phyloP scores from a whole-genome alignment of 2,329 filamentous ascomycete genomes.

The Fusarium albosuccineum region DNA sequence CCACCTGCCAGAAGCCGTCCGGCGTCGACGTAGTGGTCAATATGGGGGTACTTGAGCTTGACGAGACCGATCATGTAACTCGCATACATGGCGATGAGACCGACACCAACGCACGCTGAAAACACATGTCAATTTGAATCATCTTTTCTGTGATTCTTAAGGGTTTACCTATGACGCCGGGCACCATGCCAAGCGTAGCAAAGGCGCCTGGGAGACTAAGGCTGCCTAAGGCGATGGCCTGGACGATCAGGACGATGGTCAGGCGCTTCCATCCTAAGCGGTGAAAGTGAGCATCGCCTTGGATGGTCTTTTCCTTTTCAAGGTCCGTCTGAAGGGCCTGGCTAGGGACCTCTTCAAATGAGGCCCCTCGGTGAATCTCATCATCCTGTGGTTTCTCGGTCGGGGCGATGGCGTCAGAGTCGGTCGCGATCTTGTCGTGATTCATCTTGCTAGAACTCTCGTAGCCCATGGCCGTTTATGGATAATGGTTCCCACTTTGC shows the following conservation, averaged over 20 bases:
- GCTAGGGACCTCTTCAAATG: not conserved
- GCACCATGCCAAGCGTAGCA: slow-evolving; percentile 2
- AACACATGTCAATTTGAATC: too few species aligned
- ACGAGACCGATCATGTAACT: slow-evolving; percentile 7
- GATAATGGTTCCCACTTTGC: too few species aligned
- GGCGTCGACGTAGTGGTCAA: slow-evolving; percentile 8
- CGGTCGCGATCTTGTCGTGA: too few species aligned
- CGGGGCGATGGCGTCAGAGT: not conserved
- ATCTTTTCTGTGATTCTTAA: too few species aligned
- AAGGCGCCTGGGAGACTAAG: slow-evolving; percentile 1
- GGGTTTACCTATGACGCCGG: not conserved
- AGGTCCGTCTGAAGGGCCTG: slow-evolving; percentile 2
- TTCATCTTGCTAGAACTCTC: too few species aligned
- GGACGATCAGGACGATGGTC: not conserved
- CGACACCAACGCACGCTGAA: not conserved
- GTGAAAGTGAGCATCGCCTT: slow-evolving; percentile 1
- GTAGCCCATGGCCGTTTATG: too few species aligned
- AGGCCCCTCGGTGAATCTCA: slow-evolving; percentile 3
- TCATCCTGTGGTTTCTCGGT: not conserved
- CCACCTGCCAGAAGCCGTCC: not conserved
- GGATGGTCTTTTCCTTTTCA: slow-evolving; percentile 6
- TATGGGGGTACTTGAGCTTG: slow-evolving; percentile 8
- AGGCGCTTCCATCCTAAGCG: not conserved
- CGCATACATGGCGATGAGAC: slow-evolving; percentile 7
- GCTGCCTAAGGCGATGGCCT: not conserved